phyloP scores from a whole-genome alignment of 75 land plant species.

The Ceratopteris richardii region DNA sequence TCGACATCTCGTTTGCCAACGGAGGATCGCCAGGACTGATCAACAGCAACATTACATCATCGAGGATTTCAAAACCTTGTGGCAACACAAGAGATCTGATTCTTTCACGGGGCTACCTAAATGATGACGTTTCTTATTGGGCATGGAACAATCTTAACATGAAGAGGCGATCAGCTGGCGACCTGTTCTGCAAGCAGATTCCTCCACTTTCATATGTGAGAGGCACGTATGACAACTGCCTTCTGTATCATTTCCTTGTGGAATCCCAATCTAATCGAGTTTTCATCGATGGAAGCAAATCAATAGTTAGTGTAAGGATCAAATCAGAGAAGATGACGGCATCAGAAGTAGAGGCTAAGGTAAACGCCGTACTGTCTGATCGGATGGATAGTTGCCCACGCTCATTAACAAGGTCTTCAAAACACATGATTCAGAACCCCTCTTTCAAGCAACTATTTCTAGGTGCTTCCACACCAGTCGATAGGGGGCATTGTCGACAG shows the following conservation, averaged over 20 bases:
- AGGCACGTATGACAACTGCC: constrained; percentile 3
- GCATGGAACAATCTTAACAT: neutral
- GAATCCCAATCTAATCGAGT: neutral
- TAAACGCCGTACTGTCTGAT: neutral
- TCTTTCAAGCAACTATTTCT: neutral
- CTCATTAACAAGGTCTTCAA: neutral
- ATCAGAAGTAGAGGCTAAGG: neutral
- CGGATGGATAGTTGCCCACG: neutral
- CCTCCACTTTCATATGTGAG: neutral
- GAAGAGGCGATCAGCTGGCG: neutral
- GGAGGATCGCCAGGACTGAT: neutral
- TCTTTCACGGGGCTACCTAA: neutral
- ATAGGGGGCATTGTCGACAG: too few relatives aligned
- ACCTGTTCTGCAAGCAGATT: neutral
- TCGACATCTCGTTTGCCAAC: neutral
- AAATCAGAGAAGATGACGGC: too few relatives aligned
- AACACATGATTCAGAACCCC: neutral
- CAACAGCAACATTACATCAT: neutral
- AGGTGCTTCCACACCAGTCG: too few relatives aligned
- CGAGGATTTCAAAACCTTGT: neutral
- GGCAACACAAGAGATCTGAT: neutral
- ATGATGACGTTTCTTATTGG: neutral
- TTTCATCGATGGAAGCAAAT: neutral
- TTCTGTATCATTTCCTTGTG: neutral
- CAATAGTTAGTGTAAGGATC: neutral